Conservation (phyloP, 805 yeast genomes). For the Nakazawaea pomicola region DNA sequence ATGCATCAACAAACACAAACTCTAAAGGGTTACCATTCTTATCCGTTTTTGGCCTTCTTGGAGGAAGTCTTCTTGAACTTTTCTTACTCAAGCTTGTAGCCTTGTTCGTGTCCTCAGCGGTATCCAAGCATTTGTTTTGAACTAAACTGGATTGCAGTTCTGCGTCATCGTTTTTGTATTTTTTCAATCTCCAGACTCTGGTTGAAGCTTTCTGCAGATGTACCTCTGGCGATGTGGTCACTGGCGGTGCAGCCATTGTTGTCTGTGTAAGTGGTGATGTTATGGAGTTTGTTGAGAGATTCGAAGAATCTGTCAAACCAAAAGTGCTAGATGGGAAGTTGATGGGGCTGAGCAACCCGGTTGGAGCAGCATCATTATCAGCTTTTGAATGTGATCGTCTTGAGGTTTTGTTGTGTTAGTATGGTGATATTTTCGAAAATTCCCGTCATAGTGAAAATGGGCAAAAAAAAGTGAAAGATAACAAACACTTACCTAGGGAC, state of each 20-base stretch:
- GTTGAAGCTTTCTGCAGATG: conserved; percentile 7
- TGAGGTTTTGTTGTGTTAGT: too few relatives aligned
- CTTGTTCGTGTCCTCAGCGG: neutral
- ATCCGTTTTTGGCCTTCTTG: conserved; percentile 24
- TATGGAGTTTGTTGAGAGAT: too few relatives aligned
- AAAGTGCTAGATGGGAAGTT: neutral
- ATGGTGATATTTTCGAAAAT: neutral
- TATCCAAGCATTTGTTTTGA: conserved; percentile 20
- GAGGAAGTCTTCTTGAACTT: conserved; percentile 18
- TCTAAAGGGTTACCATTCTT: conserved; percentile 27
- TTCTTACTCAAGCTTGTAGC: conserved; percentile 1
- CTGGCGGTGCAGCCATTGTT: too few relatives aligned
- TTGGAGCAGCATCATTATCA: neutral
- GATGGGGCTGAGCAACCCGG: conserved; percentile 7
- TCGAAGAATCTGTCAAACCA: neutral
- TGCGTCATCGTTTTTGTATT: conserved; percentile 26
- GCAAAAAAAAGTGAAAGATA: conserved; percentile 13
- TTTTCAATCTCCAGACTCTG: conserved; percentile 25
- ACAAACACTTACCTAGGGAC: conserved; percentile 6
- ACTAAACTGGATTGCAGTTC: conserved; percentile 27
- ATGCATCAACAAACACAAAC: conserved; percentile 27
- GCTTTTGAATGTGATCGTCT: conserved; percentile 6
- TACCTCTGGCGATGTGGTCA: neutral
- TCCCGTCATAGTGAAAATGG: neutral
- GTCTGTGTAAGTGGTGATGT: too few relatives aligned